phyloP scores from a whole-genome alignment of 495 filamentous ascomycete species.

The Neurospora sp. region DNA sequence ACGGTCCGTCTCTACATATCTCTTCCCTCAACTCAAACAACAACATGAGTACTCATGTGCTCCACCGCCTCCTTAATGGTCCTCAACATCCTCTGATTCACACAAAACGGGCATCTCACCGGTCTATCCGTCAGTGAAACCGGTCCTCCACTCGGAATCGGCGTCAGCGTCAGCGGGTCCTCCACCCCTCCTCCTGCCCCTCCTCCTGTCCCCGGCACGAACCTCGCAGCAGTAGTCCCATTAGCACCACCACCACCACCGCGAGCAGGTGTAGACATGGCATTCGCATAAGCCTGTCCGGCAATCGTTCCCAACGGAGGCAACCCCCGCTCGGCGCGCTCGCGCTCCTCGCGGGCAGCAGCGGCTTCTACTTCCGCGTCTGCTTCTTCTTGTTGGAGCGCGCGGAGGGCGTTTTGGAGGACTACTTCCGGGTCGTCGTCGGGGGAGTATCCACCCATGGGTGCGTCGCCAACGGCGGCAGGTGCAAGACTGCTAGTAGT shows the following conservation, averaged over 20 bases:
- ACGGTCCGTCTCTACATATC: neutral
- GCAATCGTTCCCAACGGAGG: constrained; percentile 23
- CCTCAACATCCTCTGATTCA: constrained; percentile 46
- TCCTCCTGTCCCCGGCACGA: neutral
- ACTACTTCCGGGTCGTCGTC: constrained; percentile 41
- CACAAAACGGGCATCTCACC: constrained; percentile 45
- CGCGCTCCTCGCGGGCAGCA: constrained; percentile 32
- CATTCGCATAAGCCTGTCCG: constrained; percentile 20
- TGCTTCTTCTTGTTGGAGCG: constrained; percentile 39
- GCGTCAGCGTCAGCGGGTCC: constrained; percentile 36
- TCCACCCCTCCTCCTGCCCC: constrained; percentile 5
- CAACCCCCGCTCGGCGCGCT: constrained; percentile 33
- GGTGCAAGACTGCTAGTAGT: neutral
- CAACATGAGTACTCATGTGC: constrained; percentile 48
- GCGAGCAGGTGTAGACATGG: constrained; percentile 14
- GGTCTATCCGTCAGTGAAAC: constrained; percentile 36
- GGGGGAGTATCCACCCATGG: constrained; percentile 12
- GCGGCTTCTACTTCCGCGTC: constrained; percentile 39
- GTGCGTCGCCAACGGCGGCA: constrained; percentile 10
- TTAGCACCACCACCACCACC: neutral
- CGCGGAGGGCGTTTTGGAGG: constrained; percentile 38
- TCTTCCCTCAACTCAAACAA: constrained; percentile 26
- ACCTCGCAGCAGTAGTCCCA: constrained; percentile 11
- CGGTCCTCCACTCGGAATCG: constrained; percentile 34
- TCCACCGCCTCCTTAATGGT: constrained; percentile 49